A percentile compares a stretch with the other conserved stretches of the same genome.
phyloP scores from a whole-genome alignment of 305 asterid species.

The Solanum hybrid region DNA sequence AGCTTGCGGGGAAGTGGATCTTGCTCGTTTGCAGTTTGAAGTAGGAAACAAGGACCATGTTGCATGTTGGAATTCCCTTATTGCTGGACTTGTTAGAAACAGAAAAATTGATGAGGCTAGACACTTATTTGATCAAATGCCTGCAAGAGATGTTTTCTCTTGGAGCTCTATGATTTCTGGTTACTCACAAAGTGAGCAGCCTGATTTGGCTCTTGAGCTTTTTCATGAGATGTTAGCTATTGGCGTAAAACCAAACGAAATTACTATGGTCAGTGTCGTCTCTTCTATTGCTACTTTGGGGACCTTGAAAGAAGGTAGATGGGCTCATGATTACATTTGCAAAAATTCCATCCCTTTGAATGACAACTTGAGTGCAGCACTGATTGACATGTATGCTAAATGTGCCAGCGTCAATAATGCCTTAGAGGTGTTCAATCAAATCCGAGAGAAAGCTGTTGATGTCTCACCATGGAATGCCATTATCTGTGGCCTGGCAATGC shows the following conservation, averaged over 20 bases:
- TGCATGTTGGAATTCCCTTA: constrained; percentile 79
- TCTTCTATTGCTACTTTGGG: constrained; percentile 70
- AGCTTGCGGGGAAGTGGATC: constrained; percentile 38
- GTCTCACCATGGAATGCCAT: constrained; percentile 94
- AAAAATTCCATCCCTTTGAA: constrained; percentile 40
- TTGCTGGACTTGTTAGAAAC: constrained; percentile 57
- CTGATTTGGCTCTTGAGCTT: constrained; percentile 48
- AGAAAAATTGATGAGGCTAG: constrained; percentile 53
- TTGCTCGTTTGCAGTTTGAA: constrained; percentile 60
- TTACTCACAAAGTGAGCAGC: constrained; percentile 59
- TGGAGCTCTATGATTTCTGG: constrained; percentile 96
- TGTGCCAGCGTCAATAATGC: constrained; percentile 68
- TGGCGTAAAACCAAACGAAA: constrained; percentile 64
- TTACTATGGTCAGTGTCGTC: constrained; percentile 81
- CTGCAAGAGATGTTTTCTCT: constrained; percentile 74
- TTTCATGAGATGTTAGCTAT: constrained; percentile 56
- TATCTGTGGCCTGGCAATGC: constrained; percentile 88
- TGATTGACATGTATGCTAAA: constrained; percentile 91
- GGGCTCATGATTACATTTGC: constrained; percentile 59
- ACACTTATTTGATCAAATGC: constrained; percentile 51
- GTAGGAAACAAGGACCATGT: constrained; percentile 61
- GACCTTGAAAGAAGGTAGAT: constrained; percentile 53
- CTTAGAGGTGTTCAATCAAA: constrained; percentile 45
- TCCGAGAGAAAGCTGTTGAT: constrained; percentile 31
- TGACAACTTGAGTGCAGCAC: constrained; percentile 69